Conservation (phyloP, 352 stramenopile species). For the Globisporangium viniferum region DNA sequence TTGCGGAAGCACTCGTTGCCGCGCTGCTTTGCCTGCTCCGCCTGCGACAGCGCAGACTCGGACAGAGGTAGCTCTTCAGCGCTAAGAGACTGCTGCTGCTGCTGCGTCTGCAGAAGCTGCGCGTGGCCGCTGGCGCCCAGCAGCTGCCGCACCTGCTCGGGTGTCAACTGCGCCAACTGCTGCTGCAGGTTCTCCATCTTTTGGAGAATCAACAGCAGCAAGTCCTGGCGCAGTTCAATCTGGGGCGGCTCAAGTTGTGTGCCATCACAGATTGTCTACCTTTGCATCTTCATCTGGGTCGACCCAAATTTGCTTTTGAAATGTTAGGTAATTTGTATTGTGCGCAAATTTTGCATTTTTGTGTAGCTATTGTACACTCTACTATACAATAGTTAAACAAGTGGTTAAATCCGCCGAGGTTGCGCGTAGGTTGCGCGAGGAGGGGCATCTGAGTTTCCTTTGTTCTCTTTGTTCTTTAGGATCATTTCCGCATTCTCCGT, state of each 20-base stretch:
- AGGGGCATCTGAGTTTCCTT: conserved; percentile 9
- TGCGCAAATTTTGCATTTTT: background rate
- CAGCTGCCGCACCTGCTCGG: conserved; percentile 28
- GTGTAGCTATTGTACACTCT: too few relatives aligned
- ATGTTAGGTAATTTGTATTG: too few relatives aligned
- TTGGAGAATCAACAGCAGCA: too few relatives aligned
- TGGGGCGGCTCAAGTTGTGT: too few relatives aligned
- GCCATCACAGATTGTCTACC: too few relatives aligned
- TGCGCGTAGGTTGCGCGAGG: conserved; percentile 26
- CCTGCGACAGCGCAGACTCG: conserved; percentile 7
- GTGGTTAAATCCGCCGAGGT: conserved; percentile 6
- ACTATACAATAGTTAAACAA: background rate
- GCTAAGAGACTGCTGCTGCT: background rate
- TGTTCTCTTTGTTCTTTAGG: background rate
- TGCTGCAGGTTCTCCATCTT: conserved; percentile 28
- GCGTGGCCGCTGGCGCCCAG: conserved; percentile 30
- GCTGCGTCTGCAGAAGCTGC: conserved; percentile 21
- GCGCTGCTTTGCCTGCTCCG: conserved; percentile 32
- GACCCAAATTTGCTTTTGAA: too few relatives aligned
- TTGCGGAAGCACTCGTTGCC: conserved; percentile 56
- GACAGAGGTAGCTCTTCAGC: background rate
- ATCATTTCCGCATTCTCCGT: conserved; percentile 13
- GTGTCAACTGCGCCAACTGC: conserved; percentile 26
- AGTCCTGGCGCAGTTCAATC: too few relatives aligned
- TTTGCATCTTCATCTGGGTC: too few relatives aligned